Evolutionary conservation across 1,139 yeast genomes (phyloP), one percentile per base, ranked within the genome.

Genomic region (Pichia sp.): DNA sequence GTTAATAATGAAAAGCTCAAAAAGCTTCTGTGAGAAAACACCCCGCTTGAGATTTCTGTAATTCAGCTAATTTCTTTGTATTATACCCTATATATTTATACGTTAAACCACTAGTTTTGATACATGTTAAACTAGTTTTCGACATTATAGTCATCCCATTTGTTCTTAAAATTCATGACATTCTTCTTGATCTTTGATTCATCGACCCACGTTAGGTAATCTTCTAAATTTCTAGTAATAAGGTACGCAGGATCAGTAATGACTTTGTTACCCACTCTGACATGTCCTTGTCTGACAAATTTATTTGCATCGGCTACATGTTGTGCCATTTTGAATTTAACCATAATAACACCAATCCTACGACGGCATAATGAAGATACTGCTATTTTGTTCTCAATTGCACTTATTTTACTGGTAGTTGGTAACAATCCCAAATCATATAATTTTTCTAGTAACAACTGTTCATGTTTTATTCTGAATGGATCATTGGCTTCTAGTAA

Each of bases 171-270:
- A 67, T 85, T 85, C 67, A 90, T 81, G 49, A 90, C 79, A 55
- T 87, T 88, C 59, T 85, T 76, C 73, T 85, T 90, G 65, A 94
- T 90, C 81, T 92, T 94, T 53, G 95, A 84, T 41, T 81, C 75
- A 59, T 94, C 97, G 26, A 86, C 95, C 99, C 99, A 94, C 1
- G 98, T 94, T 57, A 94, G 75, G 64, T 87, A 92, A 65, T 94
- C 99, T 62, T 94, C 98, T 82, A 92, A 75, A 56, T 81, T 87
- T 60, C 94, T 73, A 8, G 97, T 90, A 3, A 94, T 95, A 56
- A 94, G 71, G 62, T 83, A 92, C 0, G 98, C 97, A 3, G 98
- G 95, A 62, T 94, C 98, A 0, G 96, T 88, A 41, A 94, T 81
- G 33, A 92, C 84, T 59, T 88, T 86, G 8, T 97, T 98, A 0